A percentile compares a stretch with the other conserved stretches of the same genome.
Conservation (phyloP, 2,329 filamentous ascomycete species). For the Epichloe festucae region DNA sequence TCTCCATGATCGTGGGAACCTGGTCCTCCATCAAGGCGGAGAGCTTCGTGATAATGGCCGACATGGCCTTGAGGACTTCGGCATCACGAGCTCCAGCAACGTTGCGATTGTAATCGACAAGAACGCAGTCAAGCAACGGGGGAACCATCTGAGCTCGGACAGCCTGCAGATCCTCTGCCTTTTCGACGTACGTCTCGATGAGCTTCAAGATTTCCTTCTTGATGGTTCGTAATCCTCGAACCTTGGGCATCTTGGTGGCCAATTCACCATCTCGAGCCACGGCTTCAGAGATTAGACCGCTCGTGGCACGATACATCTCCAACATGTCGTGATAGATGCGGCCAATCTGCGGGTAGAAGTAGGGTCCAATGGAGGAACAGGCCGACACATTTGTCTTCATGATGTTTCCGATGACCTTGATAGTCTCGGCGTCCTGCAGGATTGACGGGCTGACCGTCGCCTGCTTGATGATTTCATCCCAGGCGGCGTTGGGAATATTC, state of each 20-base stretch:
- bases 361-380: constrained; percentile 88
- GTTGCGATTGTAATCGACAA: constrained; percentile 94
- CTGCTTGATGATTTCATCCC: constrained; percentile 86
- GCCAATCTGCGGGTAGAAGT: constrained; percentile 96
- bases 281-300: constrained; percentile 85
- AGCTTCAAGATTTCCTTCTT: constrained; percentile 99
- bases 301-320: constrained; percentile 98
- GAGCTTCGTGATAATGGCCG: constrained; percentile 90
- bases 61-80: constrained; percentile 95
- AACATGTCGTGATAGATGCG: constrained; percentile 98
- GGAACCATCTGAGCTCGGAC: constrained; percentile 91
- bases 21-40: constrained; percentile 97
- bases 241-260: constrained; percentile 94
- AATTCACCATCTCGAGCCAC: constrained; percentile 83
- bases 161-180: constrained; percentile 89
- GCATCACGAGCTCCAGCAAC: constrained; percentile 91
- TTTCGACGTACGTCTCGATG: constrained; percentile 95
- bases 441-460: constrained; percentile 77
- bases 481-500: constrained; percentile 83
- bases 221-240: constrained; percentile 88
- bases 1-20: constrained; percentile 94
- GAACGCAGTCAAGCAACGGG: constrained; percentile 84
- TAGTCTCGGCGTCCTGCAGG: constrained; percentile 83
- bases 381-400: constrained; percentile 99
- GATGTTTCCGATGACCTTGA: constrained; percentile 98